Evolutionary conservation across 2,329 filamentous ascomycete genomes (phyloP).

Genomic region (Fonsecaea monophora): DNA sequence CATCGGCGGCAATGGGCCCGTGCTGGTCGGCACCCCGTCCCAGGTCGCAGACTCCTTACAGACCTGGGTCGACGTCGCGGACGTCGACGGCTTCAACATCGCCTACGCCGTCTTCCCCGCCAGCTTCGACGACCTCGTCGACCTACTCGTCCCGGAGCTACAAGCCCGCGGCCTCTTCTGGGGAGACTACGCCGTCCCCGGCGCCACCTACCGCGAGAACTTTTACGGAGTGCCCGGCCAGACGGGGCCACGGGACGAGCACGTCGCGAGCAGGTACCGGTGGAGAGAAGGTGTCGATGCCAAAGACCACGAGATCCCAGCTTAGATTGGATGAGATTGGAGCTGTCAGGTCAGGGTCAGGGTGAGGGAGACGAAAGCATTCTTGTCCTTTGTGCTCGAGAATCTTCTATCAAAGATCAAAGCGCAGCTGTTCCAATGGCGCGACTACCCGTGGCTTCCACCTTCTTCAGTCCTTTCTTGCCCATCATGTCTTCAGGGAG

Average conservation of each 20-base stretch:
- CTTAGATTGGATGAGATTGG: neutral
- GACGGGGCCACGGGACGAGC: constrained; percentile 8
- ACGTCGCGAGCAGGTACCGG: constrained; percentile 7
- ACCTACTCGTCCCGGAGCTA: constrained; percentile 70
- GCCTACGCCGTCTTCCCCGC: constrained; percentile 72
- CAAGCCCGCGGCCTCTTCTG: constrained; percentile 48
- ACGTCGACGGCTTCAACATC: constrained; percentile 75
- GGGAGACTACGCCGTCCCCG: constrained; percentile 38
- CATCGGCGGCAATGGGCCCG: constrained; percentile 59
- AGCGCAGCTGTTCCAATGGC: no score
- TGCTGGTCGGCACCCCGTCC: constrained; percentile 62
- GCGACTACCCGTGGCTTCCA: no score
- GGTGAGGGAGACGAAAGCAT: no score
- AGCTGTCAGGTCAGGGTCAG: no score
- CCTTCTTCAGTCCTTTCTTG: no score
- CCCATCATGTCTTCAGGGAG: no score
- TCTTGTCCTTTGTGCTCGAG: no score
- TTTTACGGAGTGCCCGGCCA: constrained; percentile 42
- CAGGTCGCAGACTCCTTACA: constrained; percentile 72
- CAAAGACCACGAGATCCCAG: constrained; percentile 13
- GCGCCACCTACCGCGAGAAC: constrained; percentile 51
- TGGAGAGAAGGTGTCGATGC: constrained; percentile 7
- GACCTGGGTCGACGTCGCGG: constrained; percentile 70
- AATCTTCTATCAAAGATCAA: no score
- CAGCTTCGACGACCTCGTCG: constrained; percentile 71